Evolutionary conservation across 768 basidiomycete species (phyloP), one percentile per base, ranked within the genome.

Genomic region (Coprinopsis sp.): DNA sequence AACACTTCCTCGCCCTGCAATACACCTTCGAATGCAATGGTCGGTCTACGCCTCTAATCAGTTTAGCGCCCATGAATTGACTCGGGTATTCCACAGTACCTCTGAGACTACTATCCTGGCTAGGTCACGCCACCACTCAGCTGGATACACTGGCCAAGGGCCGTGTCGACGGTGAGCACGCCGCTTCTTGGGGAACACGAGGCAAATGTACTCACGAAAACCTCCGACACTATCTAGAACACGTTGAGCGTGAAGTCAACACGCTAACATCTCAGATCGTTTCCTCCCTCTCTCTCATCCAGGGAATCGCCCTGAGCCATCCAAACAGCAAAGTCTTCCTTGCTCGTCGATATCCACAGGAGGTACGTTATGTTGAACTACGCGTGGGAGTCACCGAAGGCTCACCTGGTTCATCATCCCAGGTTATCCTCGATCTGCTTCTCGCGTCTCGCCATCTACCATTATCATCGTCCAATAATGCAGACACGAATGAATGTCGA

Each of bases 21-120:
- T 79, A 86, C 54, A 79, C 79, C 1, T 91, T 92, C 54, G 85
- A 91, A 61, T 88, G 84, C 63, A 92, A 92, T 58, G 70, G 90
- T 90, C 54, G 50, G 85, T 58, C 13, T 43, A 16, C 30, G 31
- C 14, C 37, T 23, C 8, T 31, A 40, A 28, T 22, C 30, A 21
- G 8, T 18, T 13, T 31, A 22, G 22, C 36, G 24, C 25, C 50
- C 41, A 54, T 25, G 19, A 22, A 33, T 33, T 6, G 10, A 14
- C 13, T 24, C 27, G 22, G 18, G 14, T 1, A 5, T 19, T 6
- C 14, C 1, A 16, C 51, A 91, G 89, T 91, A 28, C 78, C 87
- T 3, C 77, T 79, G 1, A 74, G 84, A 44, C 57, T 87, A 4
- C 62, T 90, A 21, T 50, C 73, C 2, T 90, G 82, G 84, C 73